Conservation (phyloP, 306 rosid genomes). For the Gillenia trifoliata region DNA sequence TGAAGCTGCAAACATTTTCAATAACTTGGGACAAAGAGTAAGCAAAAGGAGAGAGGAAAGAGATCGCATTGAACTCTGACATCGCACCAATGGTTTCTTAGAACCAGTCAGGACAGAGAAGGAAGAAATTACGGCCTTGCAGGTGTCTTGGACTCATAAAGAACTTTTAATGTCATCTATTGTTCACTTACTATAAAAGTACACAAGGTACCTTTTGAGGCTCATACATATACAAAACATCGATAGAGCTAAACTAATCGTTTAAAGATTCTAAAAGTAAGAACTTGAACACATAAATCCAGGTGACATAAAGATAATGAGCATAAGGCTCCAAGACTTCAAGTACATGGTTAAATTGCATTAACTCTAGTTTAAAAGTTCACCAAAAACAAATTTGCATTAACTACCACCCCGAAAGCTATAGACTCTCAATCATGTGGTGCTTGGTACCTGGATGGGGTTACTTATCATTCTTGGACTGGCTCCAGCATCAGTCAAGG, state of each 20-base stretch:
- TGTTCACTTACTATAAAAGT: neutral
- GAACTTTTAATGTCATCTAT: neutral
- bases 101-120: neutral
- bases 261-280: neutral
- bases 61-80: neutral
- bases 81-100: neutral
- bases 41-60: neutral
- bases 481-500: constrained; percentile 1
- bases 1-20: constrained; percentile 3
- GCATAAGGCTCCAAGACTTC: neutral
- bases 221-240: neutral
- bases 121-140: neutral
- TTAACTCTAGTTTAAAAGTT: neutral
- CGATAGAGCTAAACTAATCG: neutral
- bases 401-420: neutral
- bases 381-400: neutral
- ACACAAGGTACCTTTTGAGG: neutral
- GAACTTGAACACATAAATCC: neutral
- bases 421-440: neutral
- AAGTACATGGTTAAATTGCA: neutral
- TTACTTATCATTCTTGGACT: neutral
- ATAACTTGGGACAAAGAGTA: neutral
- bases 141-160: too few relatives aligned
- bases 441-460: neutral
- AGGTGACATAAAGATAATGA: neutral